phyloP scores from a whole-genome alignment of 768 basidiomycete species.

The Mrakia gelida region DNA sequence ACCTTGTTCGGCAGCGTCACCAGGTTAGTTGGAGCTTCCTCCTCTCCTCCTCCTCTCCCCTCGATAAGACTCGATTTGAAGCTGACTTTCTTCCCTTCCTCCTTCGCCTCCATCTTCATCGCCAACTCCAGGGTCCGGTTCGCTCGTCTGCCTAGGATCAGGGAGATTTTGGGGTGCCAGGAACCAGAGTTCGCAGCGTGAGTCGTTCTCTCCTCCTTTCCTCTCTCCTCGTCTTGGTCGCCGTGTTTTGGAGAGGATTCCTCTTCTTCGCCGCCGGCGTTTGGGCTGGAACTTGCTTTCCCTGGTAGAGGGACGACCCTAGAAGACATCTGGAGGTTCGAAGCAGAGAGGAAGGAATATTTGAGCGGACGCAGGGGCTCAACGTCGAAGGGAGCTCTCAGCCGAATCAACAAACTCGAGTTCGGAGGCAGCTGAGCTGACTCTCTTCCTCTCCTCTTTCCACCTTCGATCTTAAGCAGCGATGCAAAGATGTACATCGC shows the following conservation, averaged over 20 bases:
- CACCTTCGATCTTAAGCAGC: not conserved
- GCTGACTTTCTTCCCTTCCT: conserved; percentile 14
- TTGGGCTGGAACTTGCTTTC: too few relatives aligned
- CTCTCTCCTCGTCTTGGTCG: conserved; percentile 33
- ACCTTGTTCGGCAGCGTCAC: conserved; percentile 81
- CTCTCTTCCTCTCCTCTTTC: not conserved
- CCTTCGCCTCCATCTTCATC: conserved; percentile 26
- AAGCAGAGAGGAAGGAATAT: too few relatives aligned
- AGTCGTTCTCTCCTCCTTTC: conserved; percentile 41
- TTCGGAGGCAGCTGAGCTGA: not conserved
- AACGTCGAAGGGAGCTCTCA: too few relatives aligned
- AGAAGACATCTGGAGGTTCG: too few relatives aligned
- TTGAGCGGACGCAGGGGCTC: too few relatives aligned
- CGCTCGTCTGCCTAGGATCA: conserved; percentile 68
- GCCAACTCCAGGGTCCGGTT: conserved; percentile 61
- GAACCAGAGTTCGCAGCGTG: conserved; percentile 44
- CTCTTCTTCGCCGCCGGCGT: too few relatives aligned
- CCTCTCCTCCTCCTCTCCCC: not conserved
- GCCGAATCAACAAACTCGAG: too few relatives aligned
- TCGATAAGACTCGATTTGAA: not conserved
- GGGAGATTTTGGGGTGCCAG: conserved; percentile 63
- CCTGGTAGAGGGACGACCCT: too few relatives aligned
- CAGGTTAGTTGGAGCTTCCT: conserved; percentile 49
- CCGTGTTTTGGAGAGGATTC: too few relatives aligned
- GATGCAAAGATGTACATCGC: conserved; percentile 65